Base-by-base conservation (phyloP, 139 green algal species). In the Medakamo hakoo region DNA sequence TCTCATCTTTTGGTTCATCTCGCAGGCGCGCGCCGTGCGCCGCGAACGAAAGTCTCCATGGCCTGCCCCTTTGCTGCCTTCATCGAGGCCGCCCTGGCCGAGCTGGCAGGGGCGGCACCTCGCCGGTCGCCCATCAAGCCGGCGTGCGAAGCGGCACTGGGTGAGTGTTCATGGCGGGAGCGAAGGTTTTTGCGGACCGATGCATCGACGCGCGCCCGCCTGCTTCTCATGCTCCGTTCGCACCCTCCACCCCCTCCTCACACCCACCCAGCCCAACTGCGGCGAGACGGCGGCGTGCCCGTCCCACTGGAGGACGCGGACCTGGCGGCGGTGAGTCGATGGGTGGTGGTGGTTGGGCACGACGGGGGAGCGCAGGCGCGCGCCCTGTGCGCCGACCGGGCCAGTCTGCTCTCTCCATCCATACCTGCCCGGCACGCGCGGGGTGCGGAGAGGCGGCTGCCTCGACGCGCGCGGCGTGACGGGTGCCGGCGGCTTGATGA, bases 251-350 rank as follows among this genome's bases (percentile, higher is more conserved):
- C 40, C 16, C 40, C 40, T 16, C 40, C 40, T 21, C 40, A 52
- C 40, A 52, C 40, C 9, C 40, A 52, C 40, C 40, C 40, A 52
- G 40, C 40, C 40, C 40, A 16, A 9, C 9, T 52, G 40, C 40
- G 40, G 9, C 40, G 16, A 52, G 9, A 9, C 40, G 40, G 40
- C 40, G 40, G 40, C 40, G 40, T 52, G 40, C 40, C 9, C 40
- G 16, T 16, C 40, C 40, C 62, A 23, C 20, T 62, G 5, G 27
- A 55, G 20, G 63, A 68, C 24, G 67, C 68, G 4, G 67, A 65
- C 58, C 9, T 52, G 40, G 16, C 9, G 16, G 40, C 16, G 40
- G 40, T 52, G 40, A 16, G 40, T 52, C 16, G 40, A 21, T 52
- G 40, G 9, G 9, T 52, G 40, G 40, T 52, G 40, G 40, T 52